phyloP scores from a whole-genome alignment of 2,329 filamentous ascomycete genomes.

The Elsinoe perseae region DNA sequence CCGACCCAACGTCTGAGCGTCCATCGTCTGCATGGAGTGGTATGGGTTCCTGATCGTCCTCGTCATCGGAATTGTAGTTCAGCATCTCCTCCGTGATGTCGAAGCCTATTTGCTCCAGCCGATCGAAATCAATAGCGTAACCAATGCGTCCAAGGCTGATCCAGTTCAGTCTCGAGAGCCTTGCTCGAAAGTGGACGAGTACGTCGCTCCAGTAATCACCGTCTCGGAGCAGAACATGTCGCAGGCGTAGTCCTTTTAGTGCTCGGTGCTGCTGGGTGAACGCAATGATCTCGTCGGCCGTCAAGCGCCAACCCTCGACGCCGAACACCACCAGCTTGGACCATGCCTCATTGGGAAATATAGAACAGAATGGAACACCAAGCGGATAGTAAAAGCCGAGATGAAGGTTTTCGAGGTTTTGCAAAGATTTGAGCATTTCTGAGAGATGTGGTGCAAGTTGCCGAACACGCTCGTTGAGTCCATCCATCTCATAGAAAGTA shows the following conservation, averaged over 20 bases:
- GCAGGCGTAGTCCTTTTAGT: conserved; percentile 52
- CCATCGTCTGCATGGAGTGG: conserved; percentile 1
- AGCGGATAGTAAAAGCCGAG: conserved; percentile 55
- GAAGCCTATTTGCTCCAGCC: conserved; percentile 36
- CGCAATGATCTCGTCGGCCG: conserved; percentile 52
- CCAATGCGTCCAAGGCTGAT: conserved; percentile 55
- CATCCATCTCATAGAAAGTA: conserved; percentile 51
- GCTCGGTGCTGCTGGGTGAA: conserved; percentile 49
- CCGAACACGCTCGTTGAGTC: conserved; percentile 51
- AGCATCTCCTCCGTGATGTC: conserved; percentile 43
- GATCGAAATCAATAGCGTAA: conserved; percentile 50
- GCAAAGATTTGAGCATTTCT: conserved; percentile 51
- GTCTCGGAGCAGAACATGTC: conserved; percentile 54
- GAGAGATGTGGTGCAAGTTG: conserved; percentile 52
- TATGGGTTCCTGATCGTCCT: conserved; percentile 22
- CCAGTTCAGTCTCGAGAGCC: conserved; percentile 53
- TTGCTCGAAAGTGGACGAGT: conserved; percentile 47
- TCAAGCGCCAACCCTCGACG: conserved; percentile 56
- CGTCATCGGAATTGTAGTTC: conserved; percentile 34
- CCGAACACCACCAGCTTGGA: conserved; percentile 55
- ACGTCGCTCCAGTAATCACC: conserved; percentile 56
- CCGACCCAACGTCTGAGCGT: conserved; percentile 17
- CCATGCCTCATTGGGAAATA: conserved; percentile 58
- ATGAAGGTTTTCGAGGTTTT: conserved; percentile 55
- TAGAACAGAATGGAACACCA: conserved; percentile 49